Evolutionary conservation across 2,329 filamentous ascomycete genomes (phyloP).

Genomic region (Beauveria caledonica): DNA sequence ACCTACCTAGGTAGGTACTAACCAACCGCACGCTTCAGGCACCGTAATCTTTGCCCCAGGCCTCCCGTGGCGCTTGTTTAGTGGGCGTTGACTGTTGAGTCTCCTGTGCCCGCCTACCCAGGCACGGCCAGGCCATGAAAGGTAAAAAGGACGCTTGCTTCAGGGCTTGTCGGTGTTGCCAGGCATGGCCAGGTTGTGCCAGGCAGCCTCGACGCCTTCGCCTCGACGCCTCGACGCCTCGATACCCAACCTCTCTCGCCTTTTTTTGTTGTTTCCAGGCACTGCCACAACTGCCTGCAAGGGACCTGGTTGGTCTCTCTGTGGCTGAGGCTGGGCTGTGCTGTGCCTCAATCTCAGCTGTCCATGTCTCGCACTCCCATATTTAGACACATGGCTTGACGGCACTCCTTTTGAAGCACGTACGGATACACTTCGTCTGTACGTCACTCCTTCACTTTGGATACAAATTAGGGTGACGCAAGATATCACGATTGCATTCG

Average conservation of each 20-base stretch:
- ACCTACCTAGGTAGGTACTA: too few relatives aligned
- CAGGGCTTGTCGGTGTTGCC: too few relatives aligned
- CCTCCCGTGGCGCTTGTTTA: background rate
- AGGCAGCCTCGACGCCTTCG: too few relatives aligned
- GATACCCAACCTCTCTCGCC: background rate
- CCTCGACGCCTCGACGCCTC: too few relatives aligned
- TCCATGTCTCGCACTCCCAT: background rate
- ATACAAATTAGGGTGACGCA: background rate
- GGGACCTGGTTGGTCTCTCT: background rate
- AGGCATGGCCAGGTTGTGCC: too few relatives aligned
- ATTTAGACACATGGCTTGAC: too few relatives aligned
- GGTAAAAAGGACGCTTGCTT: too few relatives aligned
- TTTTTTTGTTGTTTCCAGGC: background rate
- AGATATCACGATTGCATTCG: background rate
- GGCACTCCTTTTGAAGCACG: too few relatives aligned
- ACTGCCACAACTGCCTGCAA: background rate
- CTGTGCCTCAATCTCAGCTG: background rate
- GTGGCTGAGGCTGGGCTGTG: conserved; percentile 7
- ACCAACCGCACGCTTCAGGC: background rate
- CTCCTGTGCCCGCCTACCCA: background rate
- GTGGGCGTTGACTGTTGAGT: background rate
- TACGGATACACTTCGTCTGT: too few relatives aligned
- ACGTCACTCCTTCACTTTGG: background rate
- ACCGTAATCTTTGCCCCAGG: background rate
- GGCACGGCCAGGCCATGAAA: background rate